Conservation (phyloP, 331 rosid genomes). For the Acacia concinna region DNA sequence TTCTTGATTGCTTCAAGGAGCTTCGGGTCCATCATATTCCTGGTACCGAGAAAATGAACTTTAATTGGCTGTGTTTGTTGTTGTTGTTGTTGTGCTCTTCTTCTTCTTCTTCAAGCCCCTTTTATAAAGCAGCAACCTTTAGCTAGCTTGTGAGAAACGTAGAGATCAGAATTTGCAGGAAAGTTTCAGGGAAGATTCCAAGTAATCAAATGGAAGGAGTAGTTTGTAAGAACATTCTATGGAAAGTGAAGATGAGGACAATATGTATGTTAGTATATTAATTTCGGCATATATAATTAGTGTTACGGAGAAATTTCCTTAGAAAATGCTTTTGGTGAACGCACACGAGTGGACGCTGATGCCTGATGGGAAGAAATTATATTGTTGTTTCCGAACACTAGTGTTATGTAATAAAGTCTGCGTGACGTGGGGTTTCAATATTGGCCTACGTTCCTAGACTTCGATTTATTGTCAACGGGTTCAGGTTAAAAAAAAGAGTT, state of each 20-base stretch:
- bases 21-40: constrained; percentile 45
- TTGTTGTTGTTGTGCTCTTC: neutral
- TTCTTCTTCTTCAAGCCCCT: neutral
- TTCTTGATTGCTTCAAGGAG: constrained; percentile 44
- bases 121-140: constrained; percentile 3
- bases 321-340: neutral
- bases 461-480: neutral
- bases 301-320: constrained; percentile 26
- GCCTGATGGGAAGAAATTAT: neutral
- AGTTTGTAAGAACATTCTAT: neutral
- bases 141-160: neutral
- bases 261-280: no score
- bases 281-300: neutral
- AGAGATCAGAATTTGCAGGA: neutral
- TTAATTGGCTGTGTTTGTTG: neutral
- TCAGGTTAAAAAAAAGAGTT: no score
- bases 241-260: neutral
- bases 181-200: constrained; percentile 16
- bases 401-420: neutral
- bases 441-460: neutral
- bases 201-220: constrained; percentile 13
- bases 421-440: neutral
- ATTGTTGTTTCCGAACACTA: neutral
- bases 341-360: neutral
- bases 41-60: neutral